A percentile compares a stretch with the other conserved stretches of the same genome.
phyloP scores from a whole-genome alignment of 2,329 filamentous ascomycete genomes.

The Aspergillus sp. region DNA sequence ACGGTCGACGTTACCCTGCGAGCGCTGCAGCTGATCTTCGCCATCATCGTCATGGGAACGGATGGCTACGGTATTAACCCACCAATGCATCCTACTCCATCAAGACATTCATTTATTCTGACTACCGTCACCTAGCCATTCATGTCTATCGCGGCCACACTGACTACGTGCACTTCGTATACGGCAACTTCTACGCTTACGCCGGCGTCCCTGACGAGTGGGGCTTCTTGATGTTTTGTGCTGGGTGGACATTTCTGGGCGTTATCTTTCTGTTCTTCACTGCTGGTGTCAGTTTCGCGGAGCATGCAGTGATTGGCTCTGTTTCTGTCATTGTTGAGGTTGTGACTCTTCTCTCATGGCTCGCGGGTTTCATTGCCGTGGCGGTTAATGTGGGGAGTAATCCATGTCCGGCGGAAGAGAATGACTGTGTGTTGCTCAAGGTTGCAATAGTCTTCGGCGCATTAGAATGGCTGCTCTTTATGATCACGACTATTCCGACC shows the following conservation, averaged over 20 bases:
- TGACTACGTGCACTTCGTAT: not conserved
- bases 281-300: not conserved
- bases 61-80: not conserved
- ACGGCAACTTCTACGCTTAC: not conserved
- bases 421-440: not conserved
- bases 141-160: not conserved
- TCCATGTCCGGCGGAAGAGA: not conserved
- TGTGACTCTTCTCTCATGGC: not conserved
- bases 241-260: not conserved
- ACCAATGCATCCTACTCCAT: not conserved
- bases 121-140: not conserved
- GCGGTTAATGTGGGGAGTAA: not conserved
- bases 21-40: not conserved
- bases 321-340: not conserved
- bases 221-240: not conserved
- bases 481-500: not conserved
- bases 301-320: not conserved
- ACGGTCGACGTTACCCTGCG: not conserved
- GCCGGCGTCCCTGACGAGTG: not conserved
- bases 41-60: not conserved
- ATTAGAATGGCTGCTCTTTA: not conserved
- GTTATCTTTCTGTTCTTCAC: not conserved
- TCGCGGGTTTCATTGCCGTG: not conserved
- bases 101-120: not conserved
- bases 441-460: not conserved